Evolutionary conservation across 2,329 filamentous ascomycete genomes (phyloP).

Genomic region (Arachnomyces sp.): DNA sequence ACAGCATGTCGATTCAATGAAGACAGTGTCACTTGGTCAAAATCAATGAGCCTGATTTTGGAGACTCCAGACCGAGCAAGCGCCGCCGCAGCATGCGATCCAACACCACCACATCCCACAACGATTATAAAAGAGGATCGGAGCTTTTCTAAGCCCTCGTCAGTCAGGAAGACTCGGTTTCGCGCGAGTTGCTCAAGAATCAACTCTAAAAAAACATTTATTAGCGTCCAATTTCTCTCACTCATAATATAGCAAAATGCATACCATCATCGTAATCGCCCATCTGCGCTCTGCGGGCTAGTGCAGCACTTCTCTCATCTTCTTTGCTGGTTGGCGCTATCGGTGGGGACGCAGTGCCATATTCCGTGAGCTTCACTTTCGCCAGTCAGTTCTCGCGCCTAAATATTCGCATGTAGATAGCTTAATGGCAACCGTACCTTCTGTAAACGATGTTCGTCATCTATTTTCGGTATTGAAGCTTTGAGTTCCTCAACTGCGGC

Average conservation of each 20-base stretch:
- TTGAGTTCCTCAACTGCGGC: constrained; percentile 52
- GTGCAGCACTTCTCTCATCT: constrained; percentile 49
- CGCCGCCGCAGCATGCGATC: constrained; percentile 80
- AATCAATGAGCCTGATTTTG: constrained; percentile 84
- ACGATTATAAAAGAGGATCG: constrained; percentile 77
- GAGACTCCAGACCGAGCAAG: constrained; percentile 82
- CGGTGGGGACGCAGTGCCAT: constrained; percentile 31
- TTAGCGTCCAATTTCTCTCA: constrained; percentile 9
- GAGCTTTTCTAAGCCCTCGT: constrained; percentile 70
- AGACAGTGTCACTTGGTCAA: constrained; percentile 92
- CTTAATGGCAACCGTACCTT: constrained; percentile 30
- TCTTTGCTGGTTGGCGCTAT: constrained; percentile 36
- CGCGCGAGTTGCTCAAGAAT: constrained; percentile 91
- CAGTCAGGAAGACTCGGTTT: constrained; percentile 81
- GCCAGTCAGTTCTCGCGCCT: constrained; percentile 25
- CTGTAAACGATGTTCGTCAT: constrained; percentile 43
- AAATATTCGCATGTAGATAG: not conserved
- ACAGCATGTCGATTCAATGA: constrained; percentile 94
- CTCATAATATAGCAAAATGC: not conserved
- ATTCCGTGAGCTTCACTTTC: constrained; percentile 42
- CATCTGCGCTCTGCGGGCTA: constrained; percentile 52
- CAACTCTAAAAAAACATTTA: constrained; percentile 51
- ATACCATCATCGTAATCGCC: constrained; percentile 57
- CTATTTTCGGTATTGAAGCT: constrained; percentile 51
- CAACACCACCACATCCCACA: constrained; percentile 89